Evolutionary conservation across 768 basidiomycete genomes (phyloP), one percentile per base, ranked within the genome.

Genomic region (Neoboletus magnificus): DNA sequence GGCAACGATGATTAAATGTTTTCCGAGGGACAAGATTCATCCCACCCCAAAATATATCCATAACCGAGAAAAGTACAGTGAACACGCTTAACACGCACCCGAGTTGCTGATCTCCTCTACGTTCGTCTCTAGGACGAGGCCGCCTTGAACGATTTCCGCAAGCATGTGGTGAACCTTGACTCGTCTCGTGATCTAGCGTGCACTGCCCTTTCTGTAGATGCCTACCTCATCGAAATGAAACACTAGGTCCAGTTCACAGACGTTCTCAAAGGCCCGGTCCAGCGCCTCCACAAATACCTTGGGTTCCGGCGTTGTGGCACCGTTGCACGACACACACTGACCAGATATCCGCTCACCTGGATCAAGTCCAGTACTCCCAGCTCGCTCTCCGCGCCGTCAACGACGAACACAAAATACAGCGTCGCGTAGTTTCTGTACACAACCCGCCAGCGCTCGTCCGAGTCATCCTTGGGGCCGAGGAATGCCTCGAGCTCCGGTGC

Each of bases 221-320:
- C 80, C 32, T 62, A 92, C 95, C 80, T 98, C 94, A 70, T 98
- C 97, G 66, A 98, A 99, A 71, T 98, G 95, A 71, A 98, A 99
- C 48, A 99, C 95, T 13, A 99, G 80, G 71, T 99, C 97, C 43
- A 99, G 78, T 71, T 99, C 97, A 73, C 97, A 98, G 0, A 99
- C 97, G 66, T 98, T 98, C 77, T 97, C 93, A 68, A 98, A 99
- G 16, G 93, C 86, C 36, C 93, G 80, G 72, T 99, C 97, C 35
- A 99, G 79, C 4, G 92, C 88, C 76, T 99, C 97, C 55, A 99
- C 97, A 66, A 99, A 93, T 18, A 99, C 97, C 95, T 56, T 44
- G 32, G 16, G 44, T 61, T 52, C 58, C 22, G 22, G 33, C 45
- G 35, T 39, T 40, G 41, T 41, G 40, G n/a, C 27, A 55, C 33